phyloP scores from a whole-genome alignment of 768 basidiomycete species.

The Leccinum subtestaceum region DNA sequence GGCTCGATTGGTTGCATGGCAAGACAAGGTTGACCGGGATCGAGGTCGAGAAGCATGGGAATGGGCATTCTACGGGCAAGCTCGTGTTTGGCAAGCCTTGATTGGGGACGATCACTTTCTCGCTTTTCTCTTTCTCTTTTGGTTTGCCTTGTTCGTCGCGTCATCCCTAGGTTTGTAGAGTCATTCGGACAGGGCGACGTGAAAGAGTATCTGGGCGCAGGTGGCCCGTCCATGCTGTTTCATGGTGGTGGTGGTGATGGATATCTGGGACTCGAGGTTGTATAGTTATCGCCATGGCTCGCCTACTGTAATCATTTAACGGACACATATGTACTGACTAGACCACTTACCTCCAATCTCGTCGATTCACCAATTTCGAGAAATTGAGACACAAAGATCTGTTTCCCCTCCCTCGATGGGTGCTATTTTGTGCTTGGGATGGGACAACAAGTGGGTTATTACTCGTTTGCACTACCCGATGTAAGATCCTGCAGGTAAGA shows the following conservation, averaged over 20 bases:
- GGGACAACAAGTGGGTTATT: too few relatives aligned
- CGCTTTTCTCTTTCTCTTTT: neutral
- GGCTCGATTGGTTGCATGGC: conserved; percentile 63
- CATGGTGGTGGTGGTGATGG: neutral
- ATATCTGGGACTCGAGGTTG: neutral
- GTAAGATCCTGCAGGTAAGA: too few relatives aligned
- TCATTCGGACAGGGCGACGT: neutral
- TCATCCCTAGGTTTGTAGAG: neutral
- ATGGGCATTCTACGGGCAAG: conserved; percentile 41
- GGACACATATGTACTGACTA: neutral
- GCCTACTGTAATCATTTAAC: neutral
- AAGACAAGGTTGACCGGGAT: conserved; percentile 61
- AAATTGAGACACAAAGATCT: neutral
- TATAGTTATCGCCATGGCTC: neutral
- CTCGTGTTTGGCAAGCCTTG: conserved; percentile 46
- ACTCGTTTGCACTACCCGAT: too few relatives aligned
- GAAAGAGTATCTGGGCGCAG: neutral
- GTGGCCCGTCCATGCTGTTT: neutral
- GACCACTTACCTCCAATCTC: too few relatives aligned
- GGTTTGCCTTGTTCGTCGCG: neutral
- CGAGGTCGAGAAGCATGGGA: conserved; percentile 42
- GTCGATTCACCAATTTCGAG: too few relatives aligned
- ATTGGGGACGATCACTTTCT: conserved; percentile 6
- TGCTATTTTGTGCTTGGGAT: neutral
- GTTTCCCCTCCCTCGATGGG: too few relatives aligned